These are phyloP conservation scores for Schizosaccharomyces lindneri DNA, from an alignment of 805 yeast species.

Conservation along the genomic window DNA sequence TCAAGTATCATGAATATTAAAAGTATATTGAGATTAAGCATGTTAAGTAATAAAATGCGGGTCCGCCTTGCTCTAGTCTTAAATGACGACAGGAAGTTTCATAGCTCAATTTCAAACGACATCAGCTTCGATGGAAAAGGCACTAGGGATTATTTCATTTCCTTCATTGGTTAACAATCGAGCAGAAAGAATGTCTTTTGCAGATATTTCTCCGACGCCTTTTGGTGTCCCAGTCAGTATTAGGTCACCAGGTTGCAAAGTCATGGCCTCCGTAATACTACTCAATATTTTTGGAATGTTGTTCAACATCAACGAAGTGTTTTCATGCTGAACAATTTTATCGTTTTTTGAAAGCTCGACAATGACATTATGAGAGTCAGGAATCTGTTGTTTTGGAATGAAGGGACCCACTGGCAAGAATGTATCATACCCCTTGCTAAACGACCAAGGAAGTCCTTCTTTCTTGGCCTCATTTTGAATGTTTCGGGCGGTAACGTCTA, in stretches of 20 bases:
- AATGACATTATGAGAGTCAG: conserved; percentile 49
- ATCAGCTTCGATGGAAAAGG: conserved; percentile 10
- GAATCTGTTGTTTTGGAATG: conserved; percentile 39
- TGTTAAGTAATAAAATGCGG: no score
- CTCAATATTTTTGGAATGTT: conserved; percentile 59
- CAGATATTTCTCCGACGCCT: conserved; percentile 67
- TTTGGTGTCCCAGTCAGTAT: conserved; percentile 91
- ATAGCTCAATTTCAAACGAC: not conserved
- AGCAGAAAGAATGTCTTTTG: conserved; percentile 61
- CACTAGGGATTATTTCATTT: conserved; percentile 17
- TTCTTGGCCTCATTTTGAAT: conserved; percentile 85
- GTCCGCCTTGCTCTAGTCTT: no score
- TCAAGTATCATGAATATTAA: no score
- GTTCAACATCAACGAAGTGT: conserved; percentile 65
- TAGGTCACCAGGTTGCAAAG: conserved; percentile 72
- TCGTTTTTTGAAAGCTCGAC: conserved; percentile 48
- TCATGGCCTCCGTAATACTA: conserved; percentile 70
- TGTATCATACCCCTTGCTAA: conserved; percentile 91
- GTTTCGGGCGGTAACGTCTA: conserved; percentile 87
- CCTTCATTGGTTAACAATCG: conserved; percentile 30
- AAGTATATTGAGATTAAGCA: no score
- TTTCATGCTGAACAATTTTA: conserved; percentile 25
- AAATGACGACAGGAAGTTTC: not conserved
- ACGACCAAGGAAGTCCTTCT: conserved; percentile 90
- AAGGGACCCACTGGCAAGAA: conserved; percentile 58